Conservation (phyloP, 2,329 filamentous ascomycete species). For the Calonectria leucothoes region DNA sequence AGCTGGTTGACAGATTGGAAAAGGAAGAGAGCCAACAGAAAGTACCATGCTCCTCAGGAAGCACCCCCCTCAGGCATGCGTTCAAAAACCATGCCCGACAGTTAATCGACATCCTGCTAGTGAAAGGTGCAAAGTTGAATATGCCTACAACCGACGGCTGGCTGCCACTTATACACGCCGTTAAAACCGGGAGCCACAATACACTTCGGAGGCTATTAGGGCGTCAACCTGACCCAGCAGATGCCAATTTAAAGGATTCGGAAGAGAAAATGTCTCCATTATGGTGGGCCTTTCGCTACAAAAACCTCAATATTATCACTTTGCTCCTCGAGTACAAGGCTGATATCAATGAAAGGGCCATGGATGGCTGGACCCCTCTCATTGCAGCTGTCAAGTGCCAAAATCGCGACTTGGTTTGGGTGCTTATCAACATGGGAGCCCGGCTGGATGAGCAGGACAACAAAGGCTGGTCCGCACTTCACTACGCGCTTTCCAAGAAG, state of each 20-base stretch:
- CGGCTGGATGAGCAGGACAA: background rate
- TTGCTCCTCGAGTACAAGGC: background rate
- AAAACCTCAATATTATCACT: background rate
- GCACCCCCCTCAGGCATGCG: background rate
- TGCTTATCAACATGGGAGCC: background rate
- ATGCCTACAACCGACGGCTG: background rate
- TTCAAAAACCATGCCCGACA: background rate
- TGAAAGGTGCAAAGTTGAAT: background rate
- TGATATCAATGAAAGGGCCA: background rate
- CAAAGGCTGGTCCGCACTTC: background rate
- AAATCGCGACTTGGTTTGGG: background rate
- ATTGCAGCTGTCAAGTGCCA: background rate
- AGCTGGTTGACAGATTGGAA: background rate
- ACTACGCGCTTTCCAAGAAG: background rate
- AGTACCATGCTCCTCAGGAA: background rate
- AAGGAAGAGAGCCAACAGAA: background rate
- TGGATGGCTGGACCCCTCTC: background rate
- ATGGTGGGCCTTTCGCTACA: background rate
- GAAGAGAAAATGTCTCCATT: background rate
- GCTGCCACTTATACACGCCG: background rate
- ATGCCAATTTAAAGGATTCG: background rate
- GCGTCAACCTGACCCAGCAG: background rate
- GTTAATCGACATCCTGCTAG: background rate
- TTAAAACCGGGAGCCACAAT: background rate
- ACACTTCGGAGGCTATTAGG: background rate